Percentiles rank a stretch among this genome's conserved stretches.
phyloP scores from a whole-genome alignment of 169 alveolate species.

The Miamiensis avidus region DNA sequence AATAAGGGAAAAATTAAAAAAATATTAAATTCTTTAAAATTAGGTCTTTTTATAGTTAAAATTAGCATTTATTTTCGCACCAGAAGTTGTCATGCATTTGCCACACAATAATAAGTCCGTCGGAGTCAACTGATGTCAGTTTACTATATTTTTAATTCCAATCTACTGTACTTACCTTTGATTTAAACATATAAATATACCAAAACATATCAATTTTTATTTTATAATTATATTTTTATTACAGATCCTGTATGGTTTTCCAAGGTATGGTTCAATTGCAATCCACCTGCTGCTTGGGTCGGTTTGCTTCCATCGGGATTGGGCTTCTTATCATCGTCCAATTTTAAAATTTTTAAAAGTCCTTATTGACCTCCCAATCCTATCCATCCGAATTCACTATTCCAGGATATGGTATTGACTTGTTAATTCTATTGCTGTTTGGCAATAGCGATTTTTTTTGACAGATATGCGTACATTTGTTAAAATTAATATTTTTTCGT shows the following conservation, averaged over 20 bases:
- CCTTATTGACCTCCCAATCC: slow-evolving; percentile 92
- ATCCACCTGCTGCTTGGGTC: slow-evolving; percentile 10
- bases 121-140: slow-evolving; percentile 88
- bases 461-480: slow-evolving; percentile 68
- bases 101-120: slow-evolving; percentile 93
- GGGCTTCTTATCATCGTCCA: slow-evolving; percentile 27
- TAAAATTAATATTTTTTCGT: too few relatives aligned
- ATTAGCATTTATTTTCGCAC: not conserved
- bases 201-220: too few relatives aligned
- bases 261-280: slow-evolving; percentile 32
- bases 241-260: slow-evolving; percentile 53
- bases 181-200: too few relatives aligned
- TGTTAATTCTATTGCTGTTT: slow-evolving; percentile 40
- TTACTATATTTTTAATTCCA: slow-evolving; percentile 91
- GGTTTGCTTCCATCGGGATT: not conserved
- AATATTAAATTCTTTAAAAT: too few relatives aligned
- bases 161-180: slow-evolving; percentile 68
- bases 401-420: slow-evolving; percentile 76
- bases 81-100: slow-evolving; percentile 75
- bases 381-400: slow-evolving; percentile 84
- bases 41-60: not conserved
- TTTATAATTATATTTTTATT: too few relatives aligned
- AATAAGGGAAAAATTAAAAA: not conserved
- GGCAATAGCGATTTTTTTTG: slow-evolving; percentile 80
- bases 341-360: slow-evolving; percentile 36